These are phyloP conservation scores for Leccinum truebloodii DNA, from an alignment of 768 basidiomycete genomes.

Conservation along the genomic window DNA sequence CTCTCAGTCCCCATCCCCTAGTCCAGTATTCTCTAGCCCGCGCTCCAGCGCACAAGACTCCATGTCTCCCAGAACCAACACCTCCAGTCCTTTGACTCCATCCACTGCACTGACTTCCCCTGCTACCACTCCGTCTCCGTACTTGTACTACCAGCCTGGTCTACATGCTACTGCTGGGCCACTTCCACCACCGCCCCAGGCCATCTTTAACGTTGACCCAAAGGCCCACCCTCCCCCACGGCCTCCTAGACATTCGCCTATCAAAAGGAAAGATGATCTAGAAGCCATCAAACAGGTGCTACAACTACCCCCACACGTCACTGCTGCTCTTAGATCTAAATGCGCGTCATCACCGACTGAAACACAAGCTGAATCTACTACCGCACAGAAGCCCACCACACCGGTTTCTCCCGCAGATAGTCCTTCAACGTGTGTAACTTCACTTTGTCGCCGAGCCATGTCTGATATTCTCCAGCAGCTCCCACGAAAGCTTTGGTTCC, in stretches of 20 bases:
- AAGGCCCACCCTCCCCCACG: conserved; percentile 56
- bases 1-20: conserved; percentile 34
- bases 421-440: conserved; percentile 22
- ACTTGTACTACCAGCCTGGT: conserved; percentile 64
- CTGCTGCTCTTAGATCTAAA: conserved; percentile 39
- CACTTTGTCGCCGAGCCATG: neutral
- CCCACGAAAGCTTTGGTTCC: conserved; percentile 26
- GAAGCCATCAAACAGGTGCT: conserved; percentile 61
- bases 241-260: conserved; percentile 61
- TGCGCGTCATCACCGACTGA: conserved; percentile 22
- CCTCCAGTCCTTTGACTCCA: conserved; percentile 27
- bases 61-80: conserved; percentile 27
- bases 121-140: conserved; percentile 37
- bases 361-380: conserved; percentile 27
- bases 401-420: conserved; percentile 3
- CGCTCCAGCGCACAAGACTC: conserved; percentile 29
- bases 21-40: conserved; percentile 29
- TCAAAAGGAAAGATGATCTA: conserved; percentile 48
- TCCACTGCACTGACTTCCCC: conserved; percentile 32
- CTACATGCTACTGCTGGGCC: conserved; percentile 73
- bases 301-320: conserved; percentile 58
- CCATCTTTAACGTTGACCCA: conserved; percentile 49
- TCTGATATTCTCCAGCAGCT: conserved; percentile 11
- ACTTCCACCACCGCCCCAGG: conserved; percentile 67
- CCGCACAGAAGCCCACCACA: conserved; percentile 24